These are phyloP conservation scores for Marasmius fiardii DNA, from an alignment of 1,284 basidiomycete genomes.

Conservation along the genomic window DNA sequence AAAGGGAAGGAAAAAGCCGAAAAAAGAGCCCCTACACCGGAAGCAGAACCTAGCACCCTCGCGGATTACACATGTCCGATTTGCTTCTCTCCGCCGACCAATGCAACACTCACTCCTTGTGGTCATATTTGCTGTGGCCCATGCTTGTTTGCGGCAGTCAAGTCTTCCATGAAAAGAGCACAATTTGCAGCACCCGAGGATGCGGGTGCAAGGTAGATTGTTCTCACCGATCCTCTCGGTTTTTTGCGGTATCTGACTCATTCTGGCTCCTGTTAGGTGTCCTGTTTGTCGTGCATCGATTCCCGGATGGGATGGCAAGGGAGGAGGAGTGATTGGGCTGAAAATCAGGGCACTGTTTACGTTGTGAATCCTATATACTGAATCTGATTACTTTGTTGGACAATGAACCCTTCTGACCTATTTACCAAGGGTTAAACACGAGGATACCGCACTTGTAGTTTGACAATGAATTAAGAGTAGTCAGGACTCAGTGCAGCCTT, in stretches of 20 bases:
- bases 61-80: constrained; percentile 71
- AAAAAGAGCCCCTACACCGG: constrained; percentile 1
- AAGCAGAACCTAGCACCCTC: constrained; percentile 26
- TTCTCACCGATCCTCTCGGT: neutral
- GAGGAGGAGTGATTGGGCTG: constrained; percentile 61
- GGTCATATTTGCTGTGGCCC: constrained; percentile 75
- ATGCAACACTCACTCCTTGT: constrained; percentile 74
- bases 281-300: constrained; percentile 64
- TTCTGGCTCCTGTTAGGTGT: constrained; percentile 35
- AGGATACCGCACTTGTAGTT: no score
- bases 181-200: constrained; percentile 28
- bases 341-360: constrained; percentile 34
- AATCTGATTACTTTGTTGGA: neutral
- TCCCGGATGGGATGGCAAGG: constrained; percentile 61
- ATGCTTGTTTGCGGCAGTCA: constrained; percentile 73
- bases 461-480: no score
- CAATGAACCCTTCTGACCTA: no score
- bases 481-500: neutral
- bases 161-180: constrained; percentile 53
- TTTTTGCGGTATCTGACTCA: constrained; percentile 2
- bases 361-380: neutral
- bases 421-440: no score
- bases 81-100: constrained; percentile 70
- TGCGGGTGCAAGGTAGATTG: constrained; percentile 42
- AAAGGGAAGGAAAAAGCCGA: constrained; percentile 10